Evolutionary conservation across 192 early-diverging fungal species (phyloP).

Genomic region (Jimgerdemannia lactiflua): DNA sequence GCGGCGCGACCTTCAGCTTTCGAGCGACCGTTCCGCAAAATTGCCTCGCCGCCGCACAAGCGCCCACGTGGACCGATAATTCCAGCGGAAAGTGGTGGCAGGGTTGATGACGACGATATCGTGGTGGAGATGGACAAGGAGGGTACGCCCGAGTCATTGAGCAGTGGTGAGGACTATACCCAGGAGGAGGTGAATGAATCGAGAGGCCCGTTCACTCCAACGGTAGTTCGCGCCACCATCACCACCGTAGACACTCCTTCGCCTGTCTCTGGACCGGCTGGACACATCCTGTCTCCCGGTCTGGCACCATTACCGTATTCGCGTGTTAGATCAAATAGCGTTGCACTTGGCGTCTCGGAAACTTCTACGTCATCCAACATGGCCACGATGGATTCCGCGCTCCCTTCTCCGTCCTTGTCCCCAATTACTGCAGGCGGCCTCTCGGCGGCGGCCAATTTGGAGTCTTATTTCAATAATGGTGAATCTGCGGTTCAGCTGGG

Average conservation of each 20-base stretch:
- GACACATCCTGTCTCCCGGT: not conserved
- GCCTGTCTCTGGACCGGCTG: not conserved
- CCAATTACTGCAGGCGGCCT: conserved; percentile 24
- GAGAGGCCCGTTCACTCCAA: not conserved
- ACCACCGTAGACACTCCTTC: not conserved
- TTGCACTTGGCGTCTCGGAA: conserved; percentile 5
- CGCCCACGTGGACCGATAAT: conserved; percentile 3
- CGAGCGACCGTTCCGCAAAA: not conserved
- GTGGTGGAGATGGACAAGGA: conserved; percentile 11
- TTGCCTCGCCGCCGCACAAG: conserved; percentile 21
- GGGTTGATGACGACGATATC: conserved; percentile 7
- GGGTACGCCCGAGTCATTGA: not conserved
- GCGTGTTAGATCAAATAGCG: conserved; percentile 9
- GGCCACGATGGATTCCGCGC: conserved; percentile 20
- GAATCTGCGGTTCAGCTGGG: conserved; percentile 12
- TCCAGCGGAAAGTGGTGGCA: not conserved
- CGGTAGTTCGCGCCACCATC: not conserved
- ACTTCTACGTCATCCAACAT: conserved; percentile 11
- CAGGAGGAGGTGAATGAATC: not conserved
- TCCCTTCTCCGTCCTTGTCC: conserved; percentile 51
- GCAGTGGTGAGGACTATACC: not conserved
- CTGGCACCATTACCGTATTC: conserved; percentile 3
- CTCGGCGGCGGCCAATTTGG: conserved; percentile 5
- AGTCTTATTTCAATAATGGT: conserved; percentile 13
- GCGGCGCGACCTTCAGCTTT: not conserved